Evolutionary conservation across 164 flowering plant species (phyloP).

Genomic region (Santalum album): DNA sequence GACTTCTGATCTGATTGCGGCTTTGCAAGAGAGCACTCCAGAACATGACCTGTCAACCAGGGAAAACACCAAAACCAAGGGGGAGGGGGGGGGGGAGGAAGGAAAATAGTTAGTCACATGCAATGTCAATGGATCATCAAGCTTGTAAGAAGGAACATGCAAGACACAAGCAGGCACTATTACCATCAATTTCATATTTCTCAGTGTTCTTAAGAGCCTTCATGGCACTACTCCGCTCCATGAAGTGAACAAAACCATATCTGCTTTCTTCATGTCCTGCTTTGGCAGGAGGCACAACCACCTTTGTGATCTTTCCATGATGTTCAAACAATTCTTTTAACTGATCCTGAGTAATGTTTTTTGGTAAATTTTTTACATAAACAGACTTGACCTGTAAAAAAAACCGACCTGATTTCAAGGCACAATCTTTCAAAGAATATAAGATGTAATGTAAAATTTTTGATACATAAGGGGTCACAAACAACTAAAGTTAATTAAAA

Average conservation of each 20-base stretch:
- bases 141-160: not conserved
- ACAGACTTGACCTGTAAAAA: constrained; percentile 69
- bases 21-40: constrained; percentile 90
- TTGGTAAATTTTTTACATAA: constrained; percentile 80
- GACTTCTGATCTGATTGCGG: constrained; percentile 73
- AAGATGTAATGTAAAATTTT: too few relatives aligned
- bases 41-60: constrained; percentile 50
- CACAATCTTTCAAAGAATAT: not conserved
- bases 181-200: constrained; percentile 77
- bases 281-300: constrained; percentile 78
- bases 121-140: not conserved
- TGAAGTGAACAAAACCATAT: constrained; percentile 82
- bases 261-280: constrained; percentile 65
- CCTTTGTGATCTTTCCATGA: constrained; percentile 79
- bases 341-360: constrained; percentile 54
- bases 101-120: not conserved
- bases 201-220: constrained; percentile 68
- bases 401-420: not conserved
- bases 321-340: constrained; percentile 57
- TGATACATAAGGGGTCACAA: too few relatives aligned
- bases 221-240: constrained; percentile 76
- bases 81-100: too few relatives aligned
- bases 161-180: not conserved
- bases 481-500: too few relatives aligned
- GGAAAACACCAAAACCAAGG: too few relatives aligned